phyloP scores from a whole-genome alignment of 441 rosid species.

The Cnidoscolus chayamansa region DNA sequence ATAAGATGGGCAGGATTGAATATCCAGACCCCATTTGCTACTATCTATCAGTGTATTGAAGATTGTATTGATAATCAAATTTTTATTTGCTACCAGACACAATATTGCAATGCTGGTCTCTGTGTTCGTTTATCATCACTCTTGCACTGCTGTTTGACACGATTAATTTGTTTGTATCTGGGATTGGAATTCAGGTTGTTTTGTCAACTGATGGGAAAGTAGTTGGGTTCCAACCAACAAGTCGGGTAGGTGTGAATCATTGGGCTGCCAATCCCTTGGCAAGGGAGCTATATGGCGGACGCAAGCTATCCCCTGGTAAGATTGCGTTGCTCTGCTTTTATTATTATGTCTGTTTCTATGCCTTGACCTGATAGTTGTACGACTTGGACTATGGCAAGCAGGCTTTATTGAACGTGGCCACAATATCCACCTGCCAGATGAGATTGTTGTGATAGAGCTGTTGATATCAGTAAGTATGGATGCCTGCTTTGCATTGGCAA shows the following conservation, averaged over 20 bases:
- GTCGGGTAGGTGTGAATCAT: slow-evolving; percentile 61
- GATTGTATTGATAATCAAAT: not conserved
- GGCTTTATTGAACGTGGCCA: slow-evolving; percentile 62
- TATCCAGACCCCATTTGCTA: not conserved
- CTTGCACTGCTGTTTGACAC: not conserved
- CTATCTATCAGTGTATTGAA: not conserved
- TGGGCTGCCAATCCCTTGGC: slow-evolving; percentile 81
- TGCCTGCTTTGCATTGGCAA: slow-evolving; percentile 57
- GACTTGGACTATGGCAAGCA: slow-evolving; percentile 28
- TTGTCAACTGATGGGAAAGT: slow-evolving; percentile 58
- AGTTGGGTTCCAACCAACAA: slow-evolving; percentile 74
- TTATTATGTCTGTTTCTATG: not conserved
- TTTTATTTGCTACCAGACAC: not conserved
- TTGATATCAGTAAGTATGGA: slow-evolving; percentile 57
- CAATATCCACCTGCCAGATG: slow-evolving; percentile 38
- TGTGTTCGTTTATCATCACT: not conserved
- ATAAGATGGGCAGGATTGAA: not conserved
- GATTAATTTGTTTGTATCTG: slow-evolving; percentile 15
- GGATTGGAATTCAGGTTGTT: slow-evolving; percentile 47
- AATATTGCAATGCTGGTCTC: not conserved
- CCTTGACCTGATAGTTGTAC: slow-evolving; percentile 11
- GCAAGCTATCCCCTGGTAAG: slow-evolving; percentile 62
- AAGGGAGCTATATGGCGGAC: slow-evolving; percentile 56
- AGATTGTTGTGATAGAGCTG: slow-evolving; percentile 54
- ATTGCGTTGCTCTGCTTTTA: slow-evolving; percentile 10